Evolutionary conservation across 768 basidiomycete species (phyloP).

Genomic region (Russula earlei): DNA sequence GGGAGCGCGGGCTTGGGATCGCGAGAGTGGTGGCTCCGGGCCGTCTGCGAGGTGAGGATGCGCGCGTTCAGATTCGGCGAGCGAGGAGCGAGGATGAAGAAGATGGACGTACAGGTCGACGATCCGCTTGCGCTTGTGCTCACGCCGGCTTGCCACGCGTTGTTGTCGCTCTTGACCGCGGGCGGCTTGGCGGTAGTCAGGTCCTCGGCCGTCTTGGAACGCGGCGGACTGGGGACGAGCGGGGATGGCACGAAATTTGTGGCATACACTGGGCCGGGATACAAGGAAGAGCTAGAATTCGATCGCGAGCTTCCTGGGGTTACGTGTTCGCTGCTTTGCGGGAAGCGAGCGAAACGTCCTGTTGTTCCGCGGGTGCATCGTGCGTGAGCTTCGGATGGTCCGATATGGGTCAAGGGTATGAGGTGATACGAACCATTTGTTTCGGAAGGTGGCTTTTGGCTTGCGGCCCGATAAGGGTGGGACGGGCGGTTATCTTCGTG

Average conservation of each 20-base stretch:
- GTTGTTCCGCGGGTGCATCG: conserved; percentile 17
- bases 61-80: neutral
- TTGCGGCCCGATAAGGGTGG: conserved; percentile 6
- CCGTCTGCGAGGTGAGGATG: neutral
- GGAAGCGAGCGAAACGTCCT: conserved; percentile 14
- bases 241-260: conserved; percentile 15
- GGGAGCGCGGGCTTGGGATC: conserved; percentile 26
- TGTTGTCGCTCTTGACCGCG: conserved; percentile 31
- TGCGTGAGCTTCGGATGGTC: conserved; percentile 7
- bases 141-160: conserved; percentile 37
- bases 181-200: conserved; percentile 32
- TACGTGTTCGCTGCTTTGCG: conserved; percentile 22
- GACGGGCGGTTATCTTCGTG: conserved; percentile 15
- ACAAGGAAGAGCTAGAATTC: conserved; percentile 43
- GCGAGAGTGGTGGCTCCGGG: conserved; percentile 17
- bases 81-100: neutral
- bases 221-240: conserved; percentile 11
- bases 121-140: conserved; percentile 32
- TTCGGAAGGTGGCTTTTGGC: conserved; percentile 9
- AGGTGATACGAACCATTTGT: conserved; percentile 8
- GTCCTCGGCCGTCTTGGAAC: conserved; percentile 26
- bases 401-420: conserved; percentile 20
- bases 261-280: conserved; percentile 30
- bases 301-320: conserved; percentile 40
- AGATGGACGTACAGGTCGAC: conserved; percentile 32